Base-by-base conservation (phyloP, 805 yeast genomes). In the Yamadazyma ubonensis region DNA sequence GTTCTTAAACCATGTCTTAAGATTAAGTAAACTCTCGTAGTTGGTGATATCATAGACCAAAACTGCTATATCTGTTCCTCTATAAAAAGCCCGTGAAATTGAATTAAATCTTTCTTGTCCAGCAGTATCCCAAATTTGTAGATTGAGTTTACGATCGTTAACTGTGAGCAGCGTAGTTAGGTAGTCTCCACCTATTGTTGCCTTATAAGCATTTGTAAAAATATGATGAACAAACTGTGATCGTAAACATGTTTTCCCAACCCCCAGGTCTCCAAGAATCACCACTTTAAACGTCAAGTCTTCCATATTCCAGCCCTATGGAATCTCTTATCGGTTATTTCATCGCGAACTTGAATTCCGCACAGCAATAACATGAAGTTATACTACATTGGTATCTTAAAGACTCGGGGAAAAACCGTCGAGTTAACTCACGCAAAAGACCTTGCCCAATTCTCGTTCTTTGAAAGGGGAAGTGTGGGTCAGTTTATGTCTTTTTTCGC, bases 401-500 rank as follows among this genome's bases (percentile, higher is more conserved):
- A 87, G 55, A 79, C 81, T 45, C 10, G 23, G 11, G 72, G 65
- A 6, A 79, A 74, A 32, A 82, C 95, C 14, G 63, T 87, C 32
- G 96, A 88, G 63, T 74, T 93, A 38, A 68, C 88, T 5, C 74
- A 84, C 21, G 89, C 89, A 19, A 79, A 85, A 53, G 97, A 93
- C 57, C 73, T 93, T 45, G 75, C 88, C 18, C 83, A 83, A 51
- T 91, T 91, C 65, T 80, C 93, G 20, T 93, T 86, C 65, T 93
- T 93, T 62, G 96, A 91, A 67, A 75, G 90, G 52, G 65, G 74
- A 42, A 71, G 78, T 30, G 96, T 90, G 19, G 81, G 85, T 15
- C 96, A 91, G 64, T 91, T 93, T 66, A 86, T 91, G 96, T 79
- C 95, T 3, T 93, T 93, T 63, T 90, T 93, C 65, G 77, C 95